Evolutionary conservation across 2,329 filamentous ascomycete genomes (phyloP), one percentile per base, ranked within the genome.

Genomic region (Colletotrichum coccodes): DNA sequence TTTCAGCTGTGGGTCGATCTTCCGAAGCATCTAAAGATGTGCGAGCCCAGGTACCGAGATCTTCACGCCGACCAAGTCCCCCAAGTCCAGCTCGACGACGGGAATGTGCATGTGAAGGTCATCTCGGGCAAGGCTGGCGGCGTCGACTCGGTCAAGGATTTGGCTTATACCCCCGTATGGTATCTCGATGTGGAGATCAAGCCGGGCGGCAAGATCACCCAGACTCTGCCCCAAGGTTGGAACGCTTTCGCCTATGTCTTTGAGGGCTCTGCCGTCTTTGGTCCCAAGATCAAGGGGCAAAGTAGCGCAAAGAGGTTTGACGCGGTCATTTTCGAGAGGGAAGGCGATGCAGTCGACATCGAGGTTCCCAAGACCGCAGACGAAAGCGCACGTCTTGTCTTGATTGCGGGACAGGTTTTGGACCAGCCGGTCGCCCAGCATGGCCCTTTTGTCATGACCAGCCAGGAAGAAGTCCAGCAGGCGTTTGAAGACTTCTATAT

Each of bases 1-100:
- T 89, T 98, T 82, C 95, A 98, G 83, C 86, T 98, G 23, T 98
- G 96, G 95, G 95, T 98, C 50, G 96, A 98, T 78, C 83, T 98
- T 9, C 95, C 96, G 6, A 82, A 89, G 75, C 81, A 91, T 36
- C 85, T 98, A 60, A 98, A 98, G 86, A 85, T 84, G 73, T 97
- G 94, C 83, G 95, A 98, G 80, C 95, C 95, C 40, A 88, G 95
- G 52, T 98, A 98, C 80, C 92, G 95, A 62, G 95, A 98, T 79
- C 83, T 98, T 59, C 85, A 89, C 60, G 92, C 92, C 0, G 78
- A 77, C 4, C 95, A 98, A 82, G 95, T 98, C 73, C 95, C 95
- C 0, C 75, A 83, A 4, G 93, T 89, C 16, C 87, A 87, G 8
- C 82, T 89, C 32, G 93, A 96, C 74, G 89, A 90, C 46, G 92